phyloP scores from a whole-genome alignment of 306 rosid species.

The Macrotyloma uniflorum region DNA sequence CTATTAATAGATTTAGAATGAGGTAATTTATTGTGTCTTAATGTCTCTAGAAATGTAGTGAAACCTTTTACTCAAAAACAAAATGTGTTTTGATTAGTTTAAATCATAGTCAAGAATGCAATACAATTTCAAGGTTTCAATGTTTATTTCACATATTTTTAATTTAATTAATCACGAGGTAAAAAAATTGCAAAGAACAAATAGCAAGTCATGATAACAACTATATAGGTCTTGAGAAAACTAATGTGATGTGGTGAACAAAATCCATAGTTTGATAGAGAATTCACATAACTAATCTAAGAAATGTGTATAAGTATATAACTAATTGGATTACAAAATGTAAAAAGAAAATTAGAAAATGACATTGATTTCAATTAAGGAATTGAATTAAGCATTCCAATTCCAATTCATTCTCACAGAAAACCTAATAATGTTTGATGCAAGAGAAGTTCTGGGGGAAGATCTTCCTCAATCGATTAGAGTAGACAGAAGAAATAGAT shows the following conservation, averaged over 20 bases:
- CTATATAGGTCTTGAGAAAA: neutral
- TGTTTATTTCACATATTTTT: neutral
- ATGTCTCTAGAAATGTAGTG: neutral
- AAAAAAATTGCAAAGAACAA: neutral
- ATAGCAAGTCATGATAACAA: neutral
- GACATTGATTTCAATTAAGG: neutral
- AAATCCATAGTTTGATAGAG: neutral
- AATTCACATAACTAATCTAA: neutral
- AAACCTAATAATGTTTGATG: slow-evolving; percentile 49
- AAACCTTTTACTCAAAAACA: no score
- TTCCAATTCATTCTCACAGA: neutral
- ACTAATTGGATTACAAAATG: neutral
- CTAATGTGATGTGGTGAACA: neutral
- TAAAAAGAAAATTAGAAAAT: neutral
- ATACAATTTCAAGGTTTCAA: neutral
- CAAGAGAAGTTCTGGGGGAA: slow-evolving; percentile 32
- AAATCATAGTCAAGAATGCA: neutral
- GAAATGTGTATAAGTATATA: no score
- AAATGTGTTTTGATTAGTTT: no score
- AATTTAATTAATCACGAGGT: neutral
- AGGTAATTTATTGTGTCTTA: no score
- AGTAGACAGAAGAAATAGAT: neutral
- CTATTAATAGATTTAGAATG: no score
- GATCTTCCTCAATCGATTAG: slow-evolving; percentile 12
- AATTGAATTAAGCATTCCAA: slow-evolving; percentile 27